Evolutionary conservation across 192 early-diverging fungal genomes (phyloP).

Genomic region (Coemansia sp.): DNA sequence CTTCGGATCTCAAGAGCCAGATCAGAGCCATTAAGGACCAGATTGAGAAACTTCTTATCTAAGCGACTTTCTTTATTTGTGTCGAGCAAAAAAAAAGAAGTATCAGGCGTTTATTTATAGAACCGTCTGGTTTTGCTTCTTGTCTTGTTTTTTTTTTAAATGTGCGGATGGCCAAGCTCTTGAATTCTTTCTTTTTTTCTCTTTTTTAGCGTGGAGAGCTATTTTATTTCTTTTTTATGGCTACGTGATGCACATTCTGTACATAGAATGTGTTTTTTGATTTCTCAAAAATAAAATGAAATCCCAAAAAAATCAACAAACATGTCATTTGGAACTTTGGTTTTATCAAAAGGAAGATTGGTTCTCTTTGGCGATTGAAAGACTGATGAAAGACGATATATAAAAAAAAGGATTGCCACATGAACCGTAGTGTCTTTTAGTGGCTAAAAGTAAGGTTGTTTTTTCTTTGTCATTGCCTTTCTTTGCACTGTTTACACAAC

Average conservation of each 20-base stretch:
- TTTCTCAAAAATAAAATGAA: too few relatives aligned
- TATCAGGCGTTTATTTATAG: too few relatives aligned
- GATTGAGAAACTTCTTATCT: slow-evolving; percentile 80
- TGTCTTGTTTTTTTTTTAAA: background rate
- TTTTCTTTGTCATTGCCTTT: background rate
- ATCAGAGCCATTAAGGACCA: slow-evolving; percentile 86
- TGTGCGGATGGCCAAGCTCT: background rate
- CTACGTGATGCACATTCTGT: slow-evolving; percentile 52
- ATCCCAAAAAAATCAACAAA: background rate
- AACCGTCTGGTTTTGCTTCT: background rate
- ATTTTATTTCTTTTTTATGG: slow-evolving; percentile 17
- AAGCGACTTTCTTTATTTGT: background rate
- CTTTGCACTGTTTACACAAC: background rate
- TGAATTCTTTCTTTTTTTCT: slow-evolving; percentile 8
- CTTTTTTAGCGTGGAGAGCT: too few relatives aligned
- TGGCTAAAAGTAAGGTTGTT: too few relatives aligned
- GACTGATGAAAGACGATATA: background rate
- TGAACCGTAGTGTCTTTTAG: too few relatives aligned
- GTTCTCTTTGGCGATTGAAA: background rate
- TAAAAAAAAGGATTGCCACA: too few relatives aligned
- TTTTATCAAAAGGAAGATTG: background rate
- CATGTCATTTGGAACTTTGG: background rate
- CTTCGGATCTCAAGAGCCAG: slow-evolving; percentile 90
- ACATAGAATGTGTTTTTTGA: slow-evolving; percentile 44
- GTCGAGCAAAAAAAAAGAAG: too few relatives aligned